These are phyloP conservation scores for Sphenostylis stenocarpa DNA, from an alignment of 306 rosid species.

Conservation along the genomic window DNA sequence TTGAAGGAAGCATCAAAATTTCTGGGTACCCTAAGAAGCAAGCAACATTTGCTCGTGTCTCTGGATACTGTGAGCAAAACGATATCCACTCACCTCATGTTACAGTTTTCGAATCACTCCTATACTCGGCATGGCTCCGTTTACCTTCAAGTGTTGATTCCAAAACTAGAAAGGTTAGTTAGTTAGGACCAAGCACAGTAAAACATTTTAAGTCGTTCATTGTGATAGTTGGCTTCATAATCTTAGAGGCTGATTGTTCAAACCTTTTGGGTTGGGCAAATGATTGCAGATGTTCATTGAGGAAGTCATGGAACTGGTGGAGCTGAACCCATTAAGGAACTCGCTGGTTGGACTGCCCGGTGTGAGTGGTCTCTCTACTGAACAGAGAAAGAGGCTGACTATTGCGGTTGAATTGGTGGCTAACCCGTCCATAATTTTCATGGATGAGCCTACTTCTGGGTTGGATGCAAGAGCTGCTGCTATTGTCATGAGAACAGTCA, in stretches of 20 bases:
- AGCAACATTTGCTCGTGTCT: constrained; percentile 61
- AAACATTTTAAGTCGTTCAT: background rate
- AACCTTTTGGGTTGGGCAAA: background rate
- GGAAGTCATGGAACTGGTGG: constrained; percentile 90
- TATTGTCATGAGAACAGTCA: constrained; percentile 90
- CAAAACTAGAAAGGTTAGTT: constrained; percentile 45
- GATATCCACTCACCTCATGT: constrained; percentile 79
- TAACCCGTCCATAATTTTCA: constrained; percentile 91
- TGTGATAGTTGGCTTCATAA: background rate
- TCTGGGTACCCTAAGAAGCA: constrained; percentile 70
- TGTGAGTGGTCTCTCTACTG: no score
- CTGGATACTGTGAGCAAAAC: constrained; percentile 69
- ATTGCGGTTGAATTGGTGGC: constrained; percentile 88
- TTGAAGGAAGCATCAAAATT: constrained; percentile 56
- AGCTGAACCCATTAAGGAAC: constrained; percentile 59
- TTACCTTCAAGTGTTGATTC: constrained; percentile 41
- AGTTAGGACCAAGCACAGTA: background rate
- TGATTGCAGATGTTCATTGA: constrained; percentile 71
- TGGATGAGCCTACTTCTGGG: constrained; percentile 97
- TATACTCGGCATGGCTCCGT: constrained; percentile 75
- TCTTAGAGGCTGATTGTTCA: background rate
- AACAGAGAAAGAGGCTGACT: no score
- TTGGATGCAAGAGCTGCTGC: constrained; percentile 95
- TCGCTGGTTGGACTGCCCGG: constrained; percentile 86
- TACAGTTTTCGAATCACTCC: constrained; percentile 59